Base-by-base conservation (phyloP, 2,329 filamentous ascomycete species). In the Arthroderma sp. region DNA sequence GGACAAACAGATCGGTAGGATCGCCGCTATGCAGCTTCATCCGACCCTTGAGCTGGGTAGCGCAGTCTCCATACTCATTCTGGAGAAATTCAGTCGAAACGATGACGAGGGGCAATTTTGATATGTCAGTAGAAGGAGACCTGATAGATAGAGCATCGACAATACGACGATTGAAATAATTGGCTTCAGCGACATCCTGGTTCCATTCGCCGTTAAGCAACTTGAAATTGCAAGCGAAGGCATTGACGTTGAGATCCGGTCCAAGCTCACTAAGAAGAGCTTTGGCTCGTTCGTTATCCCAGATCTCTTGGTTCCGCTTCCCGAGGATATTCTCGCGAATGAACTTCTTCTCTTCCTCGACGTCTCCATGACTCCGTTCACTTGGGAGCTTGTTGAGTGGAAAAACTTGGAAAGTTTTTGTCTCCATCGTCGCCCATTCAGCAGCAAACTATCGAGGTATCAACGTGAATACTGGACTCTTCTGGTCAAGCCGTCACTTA, bases 231-330 rank as follows among this genome's bases (percentile, higher is more conserved):
- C 66, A 51, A 0, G 65, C 56, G 41, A 71, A 68, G 5, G 62
- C 61, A 46, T 71, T 70, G 51, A 72, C 69, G 50, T 68, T 71
- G 5, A 67, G 54, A n/a, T 72, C 69, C 0, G 67, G 69, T 0
- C 68, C 68, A 1, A 72, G 48, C 0, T 60, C 56, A 0, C 62
- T 57, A 29, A 72, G 59, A 1, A 70, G 53, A 3, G 56, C 53
- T 50, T 68, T 61, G 0, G 62, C 61, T 15, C 64, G 59, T 3
- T 53, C 43, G 1, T 59, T 53, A 1, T 52, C 48, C 7, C 62
- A 52, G 40, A 71, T 64, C 5, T 62, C 51, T 1, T 49, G 37
- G 40, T 70, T 68, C 1, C 55, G 53, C 40, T 61, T 63, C 1
- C 53, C 47, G 10, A 70, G 53, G 30, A 71, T 67, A 2, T 64